Evolutionary conservation across 2,329 filamentous ascomycete species (phyloP).

Genomic region (Ambrosiella cleistominuta): DNA sequence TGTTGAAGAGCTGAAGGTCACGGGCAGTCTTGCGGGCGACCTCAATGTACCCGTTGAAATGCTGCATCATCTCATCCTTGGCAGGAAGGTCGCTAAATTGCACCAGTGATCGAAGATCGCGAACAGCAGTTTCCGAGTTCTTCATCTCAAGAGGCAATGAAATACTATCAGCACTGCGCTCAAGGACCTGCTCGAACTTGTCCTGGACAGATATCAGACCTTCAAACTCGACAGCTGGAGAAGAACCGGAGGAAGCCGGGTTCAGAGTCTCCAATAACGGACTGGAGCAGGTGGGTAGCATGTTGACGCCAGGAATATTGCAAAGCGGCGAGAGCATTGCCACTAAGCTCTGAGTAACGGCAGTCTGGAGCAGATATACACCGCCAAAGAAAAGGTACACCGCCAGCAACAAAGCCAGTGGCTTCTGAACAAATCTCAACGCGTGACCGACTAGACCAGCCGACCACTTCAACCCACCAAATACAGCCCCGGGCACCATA

Average conservation of each 20-base stretch:
- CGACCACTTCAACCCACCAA: slow-evolving; percentile 29
- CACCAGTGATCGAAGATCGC: slow-evolving; percentile 57
- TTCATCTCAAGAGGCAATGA: slow-evolving; percentile 65
- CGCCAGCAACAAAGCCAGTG: slow-evolving; percentile 44
- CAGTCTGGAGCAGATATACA: slow-evolving; percentile 41
- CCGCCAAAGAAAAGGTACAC: slow-evolving; percentile 42
- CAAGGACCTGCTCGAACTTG: slow-evolving; percentile 59
- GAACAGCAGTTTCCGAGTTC: slow-evolving; percentile 53
- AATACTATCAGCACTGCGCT: slow-evolving; percentile 46
- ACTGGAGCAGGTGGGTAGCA: slow-evolving; percentile 14
- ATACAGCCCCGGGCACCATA: slow-evolving; percentile 23
- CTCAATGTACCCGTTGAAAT: slow-evolving; percentile 61
- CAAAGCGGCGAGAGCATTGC: slow-evolving; percentile 52
- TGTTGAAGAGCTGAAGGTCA: slow-evolving; percentile 59
- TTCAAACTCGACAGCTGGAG: slow-evolving; percentile 45
- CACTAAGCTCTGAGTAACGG: slow-evolving; percentile 42
- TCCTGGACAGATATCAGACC: slow-evolving; percentile 56
- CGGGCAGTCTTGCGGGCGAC: slow-evolving; percentile 45
- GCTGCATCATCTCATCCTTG: slow-evolving; percentile 52
- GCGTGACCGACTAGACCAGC: slow-evolving; percentile 40
- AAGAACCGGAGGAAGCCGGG: slow-evolving; percentile 16
- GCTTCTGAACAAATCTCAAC: slow-evolving; percentile 44
- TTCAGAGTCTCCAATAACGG: slow-evolving; percentile 14
- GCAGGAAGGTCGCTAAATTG: slow-evolving; percentile 50
- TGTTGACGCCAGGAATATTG: slow-evolving; percentile 44